These are phyloP conservation scores for Kuraishia borneana DNA, from an alignment of 805 yeast species.

Conservation along the genomic window DNA sequence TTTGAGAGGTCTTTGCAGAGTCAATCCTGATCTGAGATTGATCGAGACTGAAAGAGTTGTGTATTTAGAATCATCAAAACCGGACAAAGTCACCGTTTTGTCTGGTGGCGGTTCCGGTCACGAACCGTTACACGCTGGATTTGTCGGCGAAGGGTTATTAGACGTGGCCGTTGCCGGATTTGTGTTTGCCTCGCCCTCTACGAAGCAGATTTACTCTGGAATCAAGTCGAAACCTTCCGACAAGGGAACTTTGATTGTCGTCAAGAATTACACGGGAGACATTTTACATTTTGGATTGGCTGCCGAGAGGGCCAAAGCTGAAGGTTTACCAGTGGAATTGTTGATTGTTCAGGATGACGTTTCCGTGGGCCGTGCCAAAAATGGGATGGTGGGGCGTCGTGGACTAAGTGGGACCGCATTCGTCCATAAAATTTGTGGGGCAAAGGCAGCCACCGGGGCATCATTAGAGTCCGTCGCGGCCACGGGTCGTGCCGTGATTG, in stretches of 20 bases:
- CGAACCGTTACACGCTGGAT: slow-evolving; percentile 90
- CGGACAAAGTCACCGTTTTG: slow-evolving; percentile 54
- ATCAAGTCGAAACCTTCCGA: slow-evolving; percentile 42
- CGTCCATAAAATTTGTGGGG: slow-evolving; percentile 81
- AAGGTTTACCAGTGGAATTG: slow-evolving; percentile 62
- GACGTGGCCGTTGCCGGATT: slow-evolving; percentile 79
- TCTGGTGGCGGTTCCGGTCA: slow-evolving; percentile 97
- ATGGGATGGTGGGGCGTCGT: slow-evolving; percentile 88
- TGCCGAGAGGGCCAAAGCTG: slow-evolving; percentile 74
- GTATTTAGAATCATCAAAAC: slow-evolving; percentile 21
- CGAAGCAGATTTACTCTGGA: slow-evolving; percentile 72
- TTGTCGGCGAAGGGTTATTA: slow-evolving; percentile 71
- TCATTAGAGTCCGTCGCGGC: slow-evolving; percentile 41
- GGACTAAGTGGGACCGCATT: slow-evolving; percentile 88
- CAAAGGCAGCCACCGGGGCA: slow-evolving; percentile 35
- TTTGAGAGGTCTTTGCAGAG: slow-evolving; percentile 38
- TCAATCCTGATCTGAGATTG: slow-evolving; percentile 43
- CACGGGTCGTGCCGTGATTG: slow-evolving; percentile 51
- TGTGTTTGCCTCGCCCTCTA: slow-evolving; percentile 70
- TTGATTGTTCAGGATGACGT: slow-evolving; percentile 86
- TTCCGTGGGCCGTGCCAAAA: slow-evolving; percentile 83
- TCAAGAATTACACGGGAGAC: slow-evolving; percentile 93
- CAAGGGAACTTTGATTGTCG: slow-evolving; percentile 67
- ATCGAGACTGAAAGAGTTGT: slow-evolving; percentile 49
- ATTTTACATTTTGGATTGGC: slow-evolving; percentile 87